Evolutionary conservation across 352 stramenopile genomes (phyloP).

Genomic region (Globisporangium lucens): DNA sequence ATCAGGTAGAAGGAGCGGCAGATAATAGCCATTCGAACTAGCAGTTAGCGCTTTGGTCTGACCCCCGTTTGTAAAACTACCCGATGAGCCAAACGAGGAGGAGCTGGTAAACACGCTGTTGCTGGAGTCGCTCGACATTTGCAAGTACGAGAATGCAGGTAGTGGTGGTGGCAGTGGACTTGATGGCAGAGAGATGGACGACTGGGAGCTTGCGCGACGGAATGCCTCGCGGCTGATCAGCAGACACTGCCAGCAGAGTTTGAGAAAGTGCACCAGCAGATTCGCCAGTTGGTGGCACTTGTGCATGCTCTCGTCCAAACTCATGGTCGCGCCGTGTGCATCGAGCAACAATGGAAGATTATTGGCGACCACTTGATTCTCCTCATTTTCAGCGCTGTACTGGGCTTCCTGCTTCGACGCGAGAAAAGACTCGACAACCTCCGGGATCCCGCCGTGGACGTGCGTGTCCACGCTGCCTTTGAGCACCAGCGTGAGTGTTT

Average conservation of each 20-base stretch:
- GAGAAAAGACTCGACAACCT: slow-evolving; percentile 74
- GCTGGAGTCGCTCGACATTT: neutral
- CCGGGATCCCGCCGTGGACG: slow-evolving; percentile 67
- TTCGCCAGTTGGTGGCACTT: slow-evolving; percentile 51
- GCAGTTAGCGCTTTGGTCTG: neutral
- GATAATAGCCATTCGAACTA: neutral
- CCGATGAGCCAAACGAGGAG: neutral
- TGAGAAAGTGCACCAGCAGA: slow-evolving; percentile 54
- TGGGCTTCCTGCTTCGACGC: neutral
- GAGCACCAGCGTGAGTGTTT: slow-evolving; percentile 72
- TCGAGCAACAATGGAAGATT: slow-evolving; percentile 26
- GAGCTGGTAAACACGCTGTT: slow-evolving; percentile 4
- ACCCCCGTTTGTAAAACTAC: neutral
- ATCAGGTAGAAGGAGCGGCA: neutral
- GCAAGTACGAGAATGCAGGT: neutral
- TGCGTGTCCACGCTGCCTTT: slow-evolving; percentile 82
- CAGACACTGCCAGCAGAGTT: slow-evolving; percentile 53
- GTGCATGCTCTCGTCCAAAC: slow-evolving; percentile 19
- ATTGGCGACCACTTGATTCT: neutral
- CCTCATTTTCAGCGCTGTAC: neutral
- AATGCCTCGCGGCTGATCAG: slow-evolving; percentile 62
- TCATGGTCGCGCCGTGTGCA: slow-evolving; percentile 34
- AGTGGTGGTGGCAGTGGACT: neutral
- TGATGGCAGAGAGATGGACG: slow-evolving; percentile 1
- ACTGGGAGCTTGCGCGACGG: slow-evolving; percentile 23